Conservation (phyloP, 2,329 filamentous ascomycete genomes). For the Dactylellina drechsleri region DNA sequence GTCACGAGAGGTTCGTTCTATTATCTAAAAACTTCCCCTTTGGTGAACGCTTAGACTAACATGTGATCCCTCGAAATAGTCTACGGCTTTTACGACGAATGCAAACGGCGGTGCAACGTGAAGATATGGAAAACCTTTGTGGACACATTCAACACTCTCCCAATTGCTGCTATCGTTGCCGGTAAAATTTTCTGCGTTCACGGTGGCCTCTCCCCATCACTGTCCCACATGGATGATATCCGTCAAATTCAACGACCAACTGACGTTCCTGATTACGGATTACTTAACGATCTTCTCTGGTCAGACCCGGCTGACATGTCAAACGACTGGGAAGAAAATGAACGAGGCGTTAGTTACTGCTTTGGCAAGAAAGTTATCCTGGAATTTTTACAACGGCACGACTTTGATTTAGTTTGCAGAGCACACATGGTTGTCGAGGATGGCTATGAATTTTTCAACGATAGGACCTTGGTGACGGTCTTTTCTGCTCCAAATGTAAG, state of each 20-base stretch:
- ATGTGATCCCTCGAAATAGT: slow-evolving; percentile 64
- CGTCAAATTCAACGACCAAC: slow-evolving; percentile 94
- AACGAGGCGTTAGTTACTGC: slow-evolving; percentile 95
- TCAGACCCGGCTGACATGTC: slow-evolving; percentile 98
- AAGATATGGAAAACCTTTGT: slow-evolving; percentile 99
- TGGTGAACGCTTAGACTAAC: slow-evolving; percentile 4
- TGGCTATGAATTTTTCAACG: slow-evolving; percentile 98
- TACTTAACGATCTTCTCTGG: slow-evolving; percentile 95
- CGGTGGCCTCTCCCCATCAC: slow-evolving; percentile 87
- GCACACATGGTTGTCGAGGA: slow-evolving; percentile 99
- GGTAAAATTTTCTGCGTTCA: slow-evolving; percentile 99
- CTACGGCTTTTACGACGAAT: slow-evolving; percentile 98
- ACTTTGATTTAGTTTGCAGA: slow-evolving; percentile 96
- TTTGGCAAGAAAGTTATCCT: slow-evolving; percentile 99
- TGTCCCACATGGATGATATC: slow-evolving; percentile 98
- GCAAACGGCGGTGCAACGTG: slow-evolving; percentile 93
- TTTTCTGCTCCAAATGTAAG: slow-evolving; percentile 97
- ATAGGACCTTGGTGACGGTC: slow-evolving; percentile 92
- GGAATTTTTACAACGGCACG: slow-evolving; percentile 91
- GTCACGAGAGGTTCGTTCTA: slow-evolving; percentile 72
- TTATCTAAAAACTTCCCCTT: not conserved
- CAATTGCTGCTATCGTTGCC: slow-evolving; percentile 94
- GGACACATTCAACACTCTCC: slow-evolving; percentile 94
- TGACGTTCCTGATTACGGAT: slow-evolving; percentile 94
- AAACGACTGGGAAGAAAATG: slow-evolving; percentile 96